phyloP scores from a whole-genome alignment of 768 basidiomycete species.

The Auricularia heimuer region DNA sequence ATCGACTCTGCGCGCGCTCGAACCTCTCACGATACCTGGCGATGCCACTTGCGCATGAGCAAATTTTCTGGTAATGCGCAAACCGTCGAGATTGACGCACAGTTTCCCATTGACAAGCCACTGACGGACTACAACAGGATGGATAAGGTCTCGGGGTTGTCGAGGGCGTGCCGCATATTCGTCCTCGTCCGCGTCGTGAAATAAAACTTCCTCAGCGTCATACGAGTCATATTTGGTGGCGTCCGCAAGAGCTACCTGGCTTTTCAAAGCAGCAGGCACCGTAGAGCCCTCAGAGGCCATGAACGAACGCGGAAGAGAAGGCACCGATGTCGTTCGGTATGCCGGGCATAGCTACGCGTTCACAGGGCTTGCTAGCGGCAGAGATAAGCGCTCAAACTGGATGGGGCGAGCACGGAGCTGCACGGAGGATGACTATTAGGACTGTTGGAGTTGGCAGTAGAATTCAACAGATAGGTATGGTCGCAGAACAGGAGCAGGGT shows the following conservation, averaged over 20 bases:
- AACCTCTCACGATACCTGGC: slow-evolving; percentile 6
- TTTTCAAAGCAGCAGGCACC: not conserved
- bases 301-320: not conserved
- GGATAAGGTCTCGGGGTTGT: slow-evolving; percentile 1
- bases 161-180: not conserved
- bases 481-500: too few species aligned
- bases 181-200: slow-evolving; percentile 4
- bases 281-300: not conserved
- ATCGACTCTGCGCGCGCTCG: slow-evolving; percentile 14
- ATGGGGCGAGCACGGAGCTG: too few species aligned
- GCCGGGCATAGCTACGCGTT: too few species aligned
- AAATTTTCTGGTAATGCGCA: not conserved
- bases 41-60: not conserved
- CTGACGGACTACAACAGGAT: slow-evolving; percentile 5
- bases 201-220: not conserved
- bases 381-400: too few species aligned
- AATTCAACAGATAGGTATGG: too few species aligned
- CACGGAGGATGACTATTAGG: too few species aligned
- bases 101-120: slow-evolving; percentile 7
- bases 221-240: not conserved
- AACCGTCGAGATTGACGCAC: not conserved
- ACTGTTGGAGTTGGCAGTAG: too few species aligned
- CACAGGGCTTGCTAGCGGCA: too few species aligned
- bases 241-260: not conserved
- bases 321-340: not conserved